Evolutionary conservation across 768 basidiomycete species (phyloP), one percentile per base, ranked within the genome.

Genomic region (Podaxis carcinomalis): DNA sequence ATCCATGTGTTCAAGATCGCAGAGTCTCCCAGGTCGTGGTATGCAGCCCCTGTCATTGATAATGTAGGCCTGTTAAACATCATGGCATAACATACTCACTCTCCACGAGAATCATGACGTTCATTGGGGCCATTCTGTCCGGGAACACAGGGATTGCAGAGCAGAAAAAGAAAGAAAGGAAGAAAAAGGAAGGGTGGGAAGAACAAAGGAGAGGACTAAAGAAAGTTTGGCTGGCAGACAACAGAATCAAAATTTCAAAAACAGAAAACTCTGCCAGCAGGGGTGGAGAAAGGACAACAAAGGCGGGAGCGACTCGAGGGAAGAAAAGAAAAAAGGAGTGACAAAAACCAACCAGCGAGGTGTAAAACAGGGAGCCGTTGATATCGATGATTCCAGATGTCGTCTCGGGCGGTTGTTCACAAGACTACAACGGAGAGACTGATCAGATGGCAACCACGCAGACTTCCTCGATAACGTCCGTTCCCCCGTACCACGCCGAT

Each of bases 1-100:
- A 79, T 75, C 75, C 76, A 82, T 35, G 73, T 63, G 28, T 73
- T 66, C 28, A 80, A 68, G 52, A 76, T 68, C 21, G 68, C 72
- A 50, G 57, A 52, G 4, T 21, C 10, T 53, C 44, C 59, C 5
- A 35, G 16, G 2, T 14, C 11, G 28, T 53, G 21, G 40, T 46
- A n/a, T 7, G 32, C 23, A 4, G 14, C 14, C 21, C 39, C 59
- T 60, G 16, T 32, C 39, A 44, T 9, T 0, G 28, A 6, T 7
- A 32, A 36, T 5, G 10, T 46, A 10, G 42, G 16, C 40, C 7
- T 16, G 27, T 16, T 23, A 7, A 19, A 5, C 6, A 42, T 6
- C 4, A 40, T 11, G 23, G 4, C 44, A 1, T 14, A 36, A 7
- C 19, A 23, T 3, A 53, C 59, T 46, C 39, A 46, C 59, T 42